phyloP scores from a whole-genome alignment of 2,329 filamentous ascomycete genomes.

The Colletotrichum tofieldiae region DNA sequence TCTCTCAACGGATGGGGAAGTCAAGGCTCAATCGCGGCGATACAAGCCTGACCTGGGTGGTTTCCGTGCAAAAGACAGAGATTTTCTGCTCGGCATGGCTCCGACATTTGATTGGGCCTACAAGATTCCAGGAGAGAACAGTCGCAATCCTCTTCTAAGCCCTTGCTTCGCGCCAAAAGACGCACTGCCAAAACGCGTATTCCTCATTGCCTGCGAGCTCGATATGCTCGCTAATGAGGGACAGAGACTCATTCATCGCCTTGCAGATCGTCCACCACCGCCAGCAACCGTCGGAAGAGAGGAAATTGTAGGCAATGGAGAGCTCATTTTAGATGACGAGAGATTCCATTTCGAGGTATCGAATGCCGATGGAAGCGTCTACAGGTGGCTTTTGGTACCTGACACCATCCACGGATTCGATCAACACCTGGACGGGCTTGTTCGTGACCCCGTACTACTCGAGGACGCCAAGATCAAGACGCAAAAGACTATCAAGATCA shows the following conservation, averaged over 20 bases:
- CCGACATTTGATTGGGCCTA: constrained; percentile 53
- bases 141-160: constrained; percentile 52
- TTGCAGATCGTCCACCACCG: constrained; percentile 52
- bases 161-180: constrained; percentile 52
- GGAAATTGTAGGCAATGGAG: constrained; percentile 44
- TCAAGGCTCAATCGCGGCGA: constrained; percentile 46
- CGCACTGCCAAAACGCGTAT: constrained; percentile 54
- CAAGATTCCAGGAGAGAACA: constrained; percentile 49
- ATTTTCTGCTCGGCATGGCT: constrained; percentile 43
- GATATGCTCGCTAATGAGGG: constrained; percentile 59
- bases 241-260: constrained; percentile 55
- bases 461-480: constrained; percentile 48
- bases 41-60: constrained; percentile 48
- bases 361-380: constrained; percentile 43
- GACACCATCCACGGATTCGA: constrained; percentile 53
- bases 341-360: constrained; percentile 48
- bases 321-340: constrained; percentile 49
- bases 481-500: constrained; percentile 46
- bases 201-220: constrained; percentile 56
- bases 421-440: constrained; percentile 43
- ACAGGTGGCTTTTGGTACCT: constrained; percentile 53
- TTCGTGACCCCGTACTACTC: constrained; percentile 44
- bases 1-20: constrained; percentile 48
- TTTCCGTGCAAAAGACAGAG: constrained; percentile 40
- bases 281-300: constrained; percentile 50